Conservation (phyloP, 2,329 filamentous ascomycete species). For the Fusarium dimerum region DNA sequence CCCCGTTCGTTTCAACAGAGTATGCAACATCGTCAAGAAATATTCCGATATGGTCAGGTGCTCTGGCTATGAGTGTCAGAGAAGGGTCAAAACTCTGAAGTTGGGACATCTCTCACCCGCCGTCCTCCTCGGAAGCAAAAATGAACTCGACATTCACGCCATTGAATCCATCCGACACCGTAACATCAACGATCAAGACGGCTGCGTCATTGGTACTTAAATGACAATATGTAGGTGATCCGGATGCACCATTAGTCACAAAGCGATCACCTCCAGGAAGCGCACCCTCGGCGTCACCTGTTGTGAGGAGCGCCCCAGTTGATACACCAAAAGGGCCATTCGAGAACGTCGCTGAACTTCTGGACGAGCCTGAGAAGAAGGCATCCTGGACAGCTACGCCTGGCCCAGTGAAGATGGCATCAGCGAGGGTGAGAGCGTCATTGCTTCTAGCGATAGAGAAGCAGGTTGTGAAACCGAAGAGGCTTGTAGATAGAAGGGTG, state of each 20-base stretch:
- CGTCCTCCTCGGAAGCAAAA: not conserved
- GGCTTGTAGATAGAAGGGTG: no score
- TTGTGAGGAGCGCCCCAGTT: constrained; percentile 8
- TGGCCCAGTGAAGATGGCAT: constrained; percentile 6
- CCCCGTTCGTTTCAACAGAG: not conserved
- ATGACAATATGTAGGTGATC: constrained; percentile 4
- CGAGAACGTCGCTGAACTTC: constrained; percentile 4
- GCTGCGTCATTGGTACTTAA: constrained; percentile 1
- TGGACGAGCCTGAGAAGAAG: constrained; percentile 1
- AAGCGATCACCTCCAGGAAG: constrained; percentile 3
- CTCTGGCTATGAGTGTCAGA: not conserved
- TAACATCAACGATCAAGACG: not conserved
- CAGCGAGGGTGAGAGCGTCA: constrained; percentile 1
- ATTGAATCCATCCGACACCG: not conserved
- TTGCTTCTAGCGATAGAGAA: not conserved
- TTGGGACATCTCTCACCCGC: not conserved
- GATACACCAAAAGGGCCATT: constrained; percentile 14
- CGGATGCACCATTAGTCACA: constrained; percentile 8
- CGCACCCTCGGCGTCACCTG: constrained; percentile 9
- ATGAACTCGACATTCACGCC: not conserved
- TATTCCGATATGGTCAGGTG: not conserved
- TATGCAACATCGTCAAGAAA: not conserved
- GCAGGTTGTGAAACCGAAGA: not conserved
- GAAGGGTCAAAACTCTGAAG: not conserved
- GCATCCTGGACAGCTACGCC: constrained; percentile 4